Conservation (phyloP, 768 basidiomycete species). For the Leccinum olivaceopallidum region DNA sequence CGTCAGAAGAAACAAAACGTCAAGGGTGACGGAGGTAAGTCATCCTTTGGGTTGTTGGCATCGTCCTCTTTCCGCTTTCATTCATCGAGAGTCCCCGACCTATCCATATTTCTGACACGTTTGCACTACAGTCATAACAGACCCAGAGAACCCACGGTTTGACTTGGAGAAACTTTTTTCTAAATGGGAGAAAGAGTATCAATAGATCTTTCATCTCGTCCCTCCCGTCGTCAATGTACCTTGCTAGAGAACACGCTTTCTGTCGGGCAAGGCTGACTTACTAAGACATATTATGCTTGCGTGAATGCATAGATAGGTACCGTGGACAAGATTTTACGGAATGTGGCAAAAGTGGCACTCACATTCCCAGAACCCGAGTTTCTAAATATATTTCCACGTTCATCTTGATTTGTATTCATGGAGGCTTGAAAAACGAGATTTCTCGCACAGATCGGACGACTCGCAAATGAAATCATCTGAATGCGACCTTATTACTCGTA, state of each 20-base stretch:
- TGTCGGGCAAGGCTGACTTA: conserved; percentile 15
- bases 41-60: conserved; percentile 5
- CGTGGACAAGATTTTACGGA: background rate
- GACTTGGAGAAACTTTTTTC: conserved; percentile 90
- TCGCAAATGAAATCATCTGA: background rate
- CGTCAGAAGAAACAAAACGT: conserved; percentile 67
- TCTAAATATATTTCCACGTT: background rate
- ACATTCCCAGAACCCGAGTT: background rate
- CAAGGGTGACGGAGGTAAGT: conserved; percentile 59
- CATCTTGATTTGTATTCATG: background rate
- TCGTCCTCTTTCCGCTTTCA: background rate
- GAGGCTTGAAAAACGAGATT: background rate
- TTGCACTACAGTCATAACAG: conserved; percentile 68
- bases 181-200: conserved; percentile 70
- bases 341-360: background rate
- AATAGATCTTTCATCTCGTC: conserved; percentile 39
- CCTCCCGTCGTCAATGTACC: conserved; percentile 27
- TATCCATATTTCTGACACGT: conserved; percentile 13
- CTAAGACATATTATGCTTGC: background rate
- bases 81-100: background rate
- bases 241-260: conserved; percentile 25
- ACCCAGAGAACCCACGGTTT: conserved; percentile 95
- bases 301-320: conserved; percentile 13
- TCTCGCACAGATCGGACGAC: background rate
- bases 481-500: background rate